Evolutionary conservation across 192 early-diverging fungal species (phyloP).

Genomic region (Diversispora eburnea): DNA sequence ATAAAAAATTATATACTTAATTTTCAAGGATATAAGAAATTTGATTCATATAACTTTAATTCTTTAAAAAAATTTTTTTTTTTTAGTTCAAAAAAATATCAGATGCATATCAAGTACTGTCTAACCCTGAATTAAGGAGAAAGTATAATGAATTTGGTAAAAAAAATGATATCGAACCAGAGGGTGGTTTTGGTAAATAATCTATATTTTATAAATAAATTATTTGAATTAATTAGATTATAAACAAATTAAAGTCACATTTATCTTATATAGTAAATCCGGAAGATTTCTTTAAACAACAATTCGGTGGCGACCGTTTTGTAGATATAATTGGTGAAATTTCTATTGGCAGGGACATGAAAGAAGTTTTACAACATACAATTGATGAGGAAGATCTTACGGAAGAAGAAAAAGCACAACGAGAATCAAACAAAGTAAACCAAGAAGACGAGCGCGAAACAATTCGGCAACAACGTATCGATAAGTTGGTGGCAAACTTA

Average conservation of each 20-base stretch:
- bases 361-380: conserved; percentile 69
- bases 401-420: conserved; percentile 56
- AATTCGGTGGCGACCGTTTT: conserved; percentile 97
- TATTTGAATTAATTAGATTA: not conserved
- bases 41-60: not conserved
- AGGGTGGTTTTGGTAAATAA: conserved; percentile 59
- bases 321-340: conserved; percentile 98
- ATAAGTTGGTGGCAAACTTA: conserved; percentile 69
- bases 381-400: conserved; percentile 49
- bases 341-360: conserved; percentile 91
- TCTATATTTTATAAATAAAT: not conserved
- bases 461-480: conserved; percentile 58
- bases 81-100: conserved; percentile 88
- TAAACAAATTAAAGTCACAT: not conserved
- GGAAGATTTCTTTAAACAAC: conserved; percentile 90
- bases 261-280: conserved; percentile 70
- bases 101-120: conserved; percentile 95
- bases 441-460: conserved; percentile 60
- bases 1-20: too few relatives aligned
- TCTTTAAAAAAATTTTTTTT: not conserved
- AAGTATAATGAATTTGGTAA: conserved; percentile 84
- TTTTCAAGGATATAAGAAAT: too few relatives aligned
- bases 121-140: conserved; percentile 83
- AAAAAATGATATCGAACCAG: conserved; percentile 53
- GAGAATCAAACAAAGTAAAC: conserved; percentile 48